Evolutionary conservation across 2,329 filamentous ascomycete species (phyloP), one percentile per base, ranked within the genome.

Genomic region (Sordariomycetes sp.): DNA sequence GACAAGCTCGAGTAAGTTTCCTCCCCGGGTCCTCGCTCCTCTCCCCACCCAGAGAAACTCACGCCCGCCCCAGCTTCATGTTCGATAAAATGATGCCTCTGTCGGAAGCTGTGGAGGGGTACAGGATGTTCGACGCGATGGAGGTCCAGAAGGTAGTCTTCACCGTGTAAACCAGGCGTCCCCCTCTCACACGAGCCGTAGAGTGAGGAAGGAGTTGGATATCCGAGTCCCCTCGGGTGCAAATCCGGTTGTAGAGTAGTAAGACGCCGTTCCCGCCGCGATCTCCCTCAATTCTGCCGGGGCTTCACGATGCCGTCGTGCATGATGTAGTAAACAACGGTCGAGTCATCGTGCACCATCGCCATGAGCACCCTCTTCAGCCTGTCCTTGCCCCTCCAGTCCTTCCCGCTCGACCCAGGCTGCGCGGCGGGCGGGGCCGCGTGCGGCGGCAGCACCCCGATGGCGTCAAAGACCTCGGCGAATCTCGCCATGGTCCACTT

Each of bases 301-400:
- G 89, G 89, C 75, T 93, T 94, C 57, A 93, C 88, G 62, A 92
- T 84, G n/a, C 89, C 89, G 69, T 93, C 88, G 65, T 93, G 89
- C 69, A 93, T 82, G 62, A 92, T 79, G 68, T 94, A 94, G 72
- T 93, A 94, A 48, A 90, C 87, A 20, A 94, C 79, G 0, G 89
- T 93, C 62, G 89, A 92, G 71, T 94, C 89, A 65, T 88, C 83
- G 67, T 90, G 86, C 54, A 90, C 74, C 2, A 86, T 88, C 18
- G 87, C 88, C 56, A 94, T 74, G n/a, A 93, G 68, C 12, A 92
- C 69, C 61, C 89, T 78, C 75, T 92, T 93, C 54, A 75, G 74
- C 20, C 80, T 75, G 60, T 71, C 77, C 51, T 69, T 69, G 48
- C 69, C 71, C 59, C 69, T 74, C 75, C 75, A 79, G 50, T 73